Base-by-base conservation (phyloP, 345 rosid genomes). In the Cochlearia excelsa region DNA sequence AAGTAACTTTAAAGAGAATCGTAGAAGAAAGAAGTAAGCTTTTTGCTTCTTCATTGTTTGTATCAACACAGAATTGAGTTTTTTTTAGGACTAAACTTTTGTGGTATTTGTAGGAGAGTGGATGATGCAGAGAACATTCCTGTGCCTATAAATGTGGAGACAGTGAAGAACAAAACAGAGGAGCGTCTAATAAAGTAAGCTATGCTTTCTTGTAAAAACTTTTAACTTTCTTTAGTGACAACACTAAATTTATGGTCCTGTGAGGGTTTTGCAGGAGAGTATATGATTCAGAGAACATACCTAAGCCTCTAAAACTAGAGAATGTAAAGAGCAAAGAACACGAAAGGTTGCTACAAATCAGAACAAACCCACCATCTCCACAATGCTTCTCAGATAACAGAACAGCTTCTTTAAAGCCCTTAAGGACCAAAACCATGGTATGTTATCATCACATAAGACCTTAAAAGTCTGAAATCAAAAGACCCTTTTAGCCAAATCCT, bases 301-400 rank as follows among this genome's bases (percentile, higher is more conserved):
- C 68, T 26, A n/a, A 10, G 11, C 68, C 81, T 65, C 61, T 86
- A 45, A 81, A 86, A 46, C 64, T 88, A 72, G 92, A 73, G 84
- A 84, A 70, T 56, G 64, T 81, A 56, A 80, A 77, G 82, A 74
- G 51, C 52, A 83, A 79, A 72, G 82, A 77, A 68, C 76, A 78
- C n/a, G 84, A 81, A 31, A 74, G 74, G 11, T 46, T 80, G 40
- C 69, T 81, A 72, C 94, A 81, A 48, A 82, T 84, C 45, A 81
- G 90, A 61, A 85, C 88, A n/a, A 83, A 78, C 61, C 99, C 99
- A 75, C 99, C 99, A 63, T 87, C 99, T 49, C 99, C 97, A 40
- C 99, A 87, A 67, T 89, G 99, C 77, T 87, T 93, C 74, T 93
- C 95, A 9, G 83, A 79, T n/a, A 75, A 75, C 37, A 51, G 74